These are phyloP conservation scores for Trichoderma harzianum DNA, from an alignment of 2,329 filamentous ascomycete species.

Conservation along the genomic window DNA sequence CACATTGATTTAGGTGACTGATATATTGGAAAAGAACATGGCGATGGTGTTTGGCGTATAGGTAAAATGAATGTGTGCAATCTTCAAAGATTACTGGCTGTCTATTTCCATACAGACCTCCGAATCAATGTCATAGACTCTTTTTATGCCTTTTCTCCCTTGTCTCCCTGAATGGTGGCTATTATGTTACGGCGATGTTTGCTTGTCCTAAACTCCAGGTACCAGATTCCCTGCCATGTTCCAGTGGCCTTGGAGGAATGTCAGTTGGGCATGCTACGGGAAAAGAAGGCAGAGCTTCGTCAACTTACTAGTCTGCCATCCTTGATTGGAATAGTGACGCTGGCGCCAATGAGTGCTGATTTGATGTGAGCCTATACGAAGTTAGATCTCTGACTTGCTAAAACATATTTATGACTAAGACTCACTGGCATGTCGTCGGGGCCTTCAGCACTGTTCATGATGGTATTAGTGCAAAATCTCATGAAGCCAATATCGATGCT, in stretches of 20 bases:
- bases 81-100: not conserved
- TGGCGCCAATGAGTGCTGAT: constrained; percentile 81
- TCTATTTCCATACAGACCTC: constrained; percentile 7
- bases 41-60: constrained; percentile 39
- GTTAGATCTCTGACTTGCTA: not conserved
- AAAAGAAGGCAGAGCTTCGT: not conserved
- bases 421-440: constrained; percentile 86
- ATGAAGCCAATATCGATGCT: not conserved
- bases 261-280: not conserved
- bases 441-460: constrained; percentile 68
- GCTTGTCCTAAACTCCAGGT: constrained; percentile 77
- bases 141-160: constrained; percentile 66
- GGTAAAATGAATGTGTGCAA: constrained; percentile 8
- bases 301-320: constrained; percentile 69
- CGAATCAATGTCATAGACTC: constrained; percentile 7
- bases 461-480: not conserved
- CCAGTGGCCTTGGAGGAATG: constrained; percentile 48
- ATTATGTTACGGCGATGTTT: constrained; percentile 80
- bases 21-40: constrained; percentile 27
- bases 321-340: constrained; percentile 84
- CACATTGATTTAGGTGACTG: constrained; percentile 26
- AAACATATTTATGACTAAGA: not conserved
- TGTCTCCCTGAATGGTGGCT: constrained; percentile 91
- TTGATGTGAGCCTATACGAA: constrained; percentile 77
- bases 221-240: constrained; percentile 89